Percentiles rank a stretch among this genome's conserved stretches.
Conservation (phyloP, 306 rosid species). For the Abrus pulchellus region DNA sequence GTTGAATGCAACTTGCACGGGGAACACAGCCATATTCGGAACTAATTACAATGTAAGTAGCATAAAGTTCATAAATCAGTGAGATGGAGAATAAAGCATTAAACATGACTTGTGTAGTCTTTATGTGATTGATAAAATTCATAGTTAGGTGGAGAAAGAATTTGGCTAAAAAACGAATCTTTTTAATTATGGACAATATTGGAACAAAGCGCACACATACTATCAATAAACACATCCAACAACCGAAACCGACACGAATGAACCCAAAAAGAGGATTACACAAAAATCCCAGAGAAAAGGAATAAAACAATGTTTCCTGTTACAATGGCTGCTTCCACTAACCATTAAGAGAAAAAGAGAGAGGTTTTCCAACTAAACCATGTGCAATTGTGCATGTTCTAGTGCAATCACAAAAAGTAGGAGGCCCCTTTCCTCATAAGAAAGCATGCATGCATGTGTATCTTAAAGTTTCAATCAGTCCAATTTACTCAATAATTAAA, state of each 20-base stretch:
- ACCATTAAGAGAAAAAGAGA: conserved; percentile 38
- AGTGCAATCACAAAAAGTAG: conserved; percentile 29
- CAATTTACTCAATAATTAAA: conserved; percentile 7
- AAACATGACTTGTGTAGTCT: background rate
- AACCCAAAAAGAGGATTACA: conserved; percentile 44
- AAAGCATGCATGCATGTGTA: conserved; percentile 20
- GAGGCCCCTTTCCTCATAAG: conserved; percentile 37
- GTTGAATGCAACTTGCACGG: background rate
- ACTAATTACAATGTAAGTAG: background rate
- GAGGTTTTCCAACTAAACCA: conserved; percentile 30
- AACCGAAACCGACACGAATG: conserved; percentile 37
- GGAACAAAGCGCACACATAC: conserved; percentile 29
- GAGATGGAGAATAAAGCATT: conserved; percentile 30
- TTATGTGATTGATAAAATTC: conserved; percentile 18
- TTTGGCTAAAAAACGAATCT: conserved; percentile 11
- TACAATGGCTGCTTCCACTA: conserved; percentile 27
- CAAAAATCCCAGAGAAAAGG: conserved; percentile 33
- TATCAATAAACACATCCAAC: background rate
- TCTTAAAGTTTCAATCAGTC: conserved; percentile 19
- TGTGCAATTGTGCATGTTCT: conserved; percentile 21
- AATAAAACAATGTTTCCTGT: conserved; percentile 29
- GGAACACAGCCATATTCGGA: conserved; percentile 15
- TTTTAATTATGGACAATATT: background rate
- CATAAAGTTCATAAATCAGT: background rate
- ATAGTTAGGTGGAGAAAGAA: conserved; percentile 19